Conservation (phyloP, 306 rosid species). For the Mimosa bimucronata region DNA sequence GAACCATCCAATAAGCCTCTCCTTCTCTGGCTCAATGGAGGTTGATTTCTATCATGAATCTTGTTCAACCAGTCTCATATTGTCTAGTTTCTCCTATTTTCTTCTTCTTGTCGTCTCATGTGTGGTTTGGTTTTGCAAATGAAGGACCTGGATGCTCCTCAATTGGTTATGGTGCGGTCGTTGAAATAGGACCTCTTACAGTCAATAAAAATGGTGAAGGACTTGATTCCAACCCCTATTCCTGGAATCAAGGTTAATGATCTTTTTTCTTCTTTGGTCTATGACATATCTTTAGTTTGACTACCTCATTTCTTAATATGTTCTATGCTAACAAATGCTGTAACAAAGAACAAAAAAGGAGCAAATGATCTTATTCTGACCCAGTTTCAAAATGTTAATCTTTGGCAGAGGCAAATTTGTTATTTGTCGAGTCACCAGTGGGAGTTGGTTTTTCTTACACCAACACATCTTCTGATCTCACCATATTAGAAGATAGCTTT, state of each 20-base stretch:
- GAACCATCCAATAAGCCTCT: conserved; percentile 54
- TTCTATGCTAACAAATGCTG: conserved; percentile 14
- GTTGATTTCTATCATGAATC: conserved; percentile 23
- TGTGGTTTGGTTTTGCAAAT: conserved; percentile 11
- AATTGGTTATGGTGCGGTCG: conserved; percentile 59
- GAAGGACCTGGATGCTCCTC: conserved; percentile 72
- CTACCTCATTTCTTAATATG: not conserved
- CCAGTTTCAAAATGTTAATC: conserved; percentile 16
- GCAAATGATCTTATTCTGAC: conserved; percentile 2
- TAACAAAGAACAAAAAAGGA: not conserved
- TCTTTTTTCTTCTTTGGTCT: conserved; percentile 2
- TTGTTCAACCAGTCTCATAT: conserved; percentile 21
- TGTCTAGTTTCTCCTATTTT: not conserved
- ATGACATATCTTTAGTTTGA: not conserved
- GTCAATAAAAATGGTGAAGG: conserved; percentile 54
- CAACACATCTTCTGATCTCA: conserved; percentile 60
- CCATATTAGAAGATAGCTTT: conserved; percentile 53
- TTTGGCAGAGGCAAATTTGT: conserved; percentile 58
- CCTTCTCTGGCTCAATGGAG: conserved; percentile 71
- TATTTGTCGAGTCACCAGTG: conserved; percentile 65
- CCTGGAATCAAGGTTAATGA: conserved; percentile 59
- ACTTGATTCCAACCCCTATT: conserved; percentile 44
- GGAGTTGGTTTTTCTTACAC: conserved; percentile 70
- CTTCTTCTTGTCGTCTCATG: conserved; percentile 4
- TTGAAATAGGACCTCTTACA: conserved; percentile 59